Base-by-base conservation (phyloP, 306 rosid genomes). In the Vigna angularis region DNA sequence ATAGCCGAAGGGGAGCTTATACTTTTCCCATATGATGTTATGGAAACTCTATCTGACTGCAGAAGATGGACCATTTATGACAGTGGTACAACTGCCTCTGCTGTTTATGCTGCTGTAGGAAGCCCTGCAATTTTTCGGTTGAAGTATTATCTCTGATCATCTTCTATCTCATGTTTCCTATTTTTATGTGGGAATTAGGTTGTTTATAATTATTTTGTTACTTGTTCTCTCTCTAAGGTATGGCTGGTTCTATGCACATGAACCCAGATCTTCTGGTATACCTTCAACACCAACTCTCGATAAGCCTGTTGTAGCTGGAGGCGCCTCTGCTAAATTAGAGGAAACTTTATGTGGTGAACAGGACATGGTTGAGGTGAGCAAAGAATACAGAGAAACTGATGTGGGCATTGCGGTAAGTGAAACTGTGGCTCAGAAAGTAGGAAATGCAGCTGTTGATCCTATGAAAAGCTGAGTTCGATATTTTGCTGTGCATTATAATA, bases 81-180 rank as follows among this genome's bases (percentile, higher is more conserved):
- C 67, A 62, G 34, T 18, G 88, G 78, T 51, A 86, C 75, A 71
- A 83, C 88, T 53, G 90, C 89, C 3, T 76, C 85, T 79, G 87
- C 86, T 71, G 92, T 92, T 74, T 83, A 89, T 86, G 91, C 84
- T 74, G 89, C 93, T 68, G 66, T 90, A 77, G 98, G 98, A 77
- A 87, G 83, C 81, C 94, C 98, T 62, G 74, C 85, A 62, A 77
- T 83, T 81, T 95, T 95, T 78, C 96, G 90, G 77, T 78, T 95
- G 88, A 92, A 91, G 98, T 95, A 85, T 49, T 38, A 42, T 70
- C 34, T 61, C 34, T 61, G 16, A 73, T 45, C 28, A 48, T 69
- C 74, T 85, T 30, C 68, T 57, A 17, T 63, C 65, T n/a, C 4
- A 9, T 36, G 47, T 66, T 65, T 71, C 20, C 20, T 70, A 10